Base-by-base conservation (phyloP, 2,329 filamentous ascomycete genomes). In the Ceratocystis ficicola region DNA sequence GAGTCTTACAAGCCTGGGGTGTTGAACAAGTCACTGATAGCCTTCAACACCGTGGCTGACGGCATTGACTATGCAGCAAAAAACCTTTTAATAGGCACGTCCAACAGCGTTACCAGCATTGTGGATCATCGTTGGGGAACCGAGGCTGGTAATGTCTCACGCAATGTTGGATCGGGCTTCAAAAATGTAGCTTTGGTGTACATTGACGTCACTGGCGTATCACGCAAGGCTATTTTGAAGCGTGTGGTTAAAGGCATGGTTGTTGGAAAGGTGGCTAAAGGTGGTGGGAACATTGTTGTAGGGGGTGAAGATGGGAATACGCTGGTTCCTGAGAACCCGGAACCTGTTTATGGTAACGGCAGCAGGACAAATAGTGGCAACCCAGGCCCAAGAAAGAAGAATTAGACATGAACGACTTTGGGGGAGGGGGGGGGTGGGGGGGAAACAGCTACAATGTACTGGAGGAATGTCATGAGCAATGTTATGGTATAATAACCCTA, bases 131-230 rank as follows among this genome's bases (percentile, higher is more conserved):
- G 85, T 69, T 99, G 92, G 78, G 94, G 94, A 3, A 73, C 82
- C 1, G 90, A 99, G 75, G 94, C 94, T 0, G 90, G 91, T 17
- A 81, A 86, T 44, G 80, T 97, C 17, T 87, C 90, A 1, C 81
- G 81, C 52, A 81, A 89, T 64, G 76, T 99, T 22, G 89, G 90
- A 0, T 87, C 90, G 4, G 93, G 92, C 28, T 86, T 96, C 72
- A 96, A 94, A 80, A 99, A 97, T 70, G 94, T 97, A 6, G 94
- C 92, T 5, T 80, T 99, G 32, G 94, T 99, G 41, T 99, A 99
- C 73, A 96, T 99, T 68, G 94, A 99, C 71, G 93, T 95, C 1
- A 88, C 92, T 0, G 94, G 94, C 44, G 94, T 99, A 1, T 95
- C 89, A 65, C 82, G 94, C 52, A 85, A 86, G 68, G 94, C 94